phyloP scores from a whole-genome alignment of 345 rosid genomes.

The Linum trigynum region DNA sequence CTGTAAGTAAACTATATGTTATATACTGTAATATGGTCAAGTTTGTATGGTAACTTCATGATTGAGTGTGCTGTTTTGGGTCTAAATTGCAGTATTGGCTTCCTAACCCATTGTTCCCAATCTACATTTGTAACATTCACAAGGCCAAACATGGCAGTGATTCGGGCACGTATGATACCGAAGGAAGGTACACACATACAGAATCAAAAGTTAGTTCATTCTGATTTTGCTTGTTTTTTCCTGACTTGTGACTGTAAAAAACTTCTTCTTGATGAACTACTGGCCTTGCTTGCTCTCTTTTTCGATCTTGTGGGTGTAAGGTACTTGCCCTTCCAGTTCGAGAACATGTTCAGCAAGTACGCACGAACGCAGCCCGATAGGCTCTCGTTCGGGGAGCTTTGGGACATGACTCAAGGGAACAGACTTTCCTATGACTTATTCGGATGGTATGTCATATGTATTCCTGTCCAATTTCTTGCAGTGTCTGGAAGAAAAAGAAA shows the following conservation, averaged over 20 bases:
- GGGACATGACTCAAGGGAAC: constrained; percentile 76
- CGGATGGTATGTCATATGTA: constrained; percentile 38
- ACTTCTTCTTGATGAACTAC: too few species aligned
- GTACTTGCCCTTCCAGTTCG: constrained; percentile 46
- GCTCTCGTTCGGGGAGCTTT: constrained; percentile 48
- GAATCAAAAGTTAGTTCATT: too few species aligned
- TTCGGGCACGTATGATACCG: constrained; percentile 51
- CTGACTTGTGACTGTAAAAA: too few species aligned
- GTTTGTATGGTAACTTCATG: too few species aligned
- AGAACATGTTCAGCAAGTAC: constrained; percentile 69
- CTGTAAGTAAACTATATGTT: constrained; percentile 24
- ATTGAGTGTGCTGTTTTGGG: too few species aligned
- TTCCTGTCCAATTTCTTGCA: too few species aligned
- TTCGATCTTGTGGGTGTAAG: constrained; percentile 15
- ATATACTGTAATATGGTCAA: too few species aligned
- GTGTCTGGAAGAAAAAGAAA: too few species aligned
- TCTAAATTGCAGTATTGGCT: constrained; percentile 50
- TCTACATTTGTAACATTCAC: constrained; percentile 66
- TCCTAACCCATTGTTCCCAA: constrained; percentile 65
- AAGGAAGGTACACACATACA: constrained; percentile 45
- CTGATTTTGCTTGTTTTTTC: too few species aligned
- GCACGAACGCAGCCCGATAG: constrained; percentile 54
- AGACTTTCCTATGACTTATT: constrained; percentile 45
- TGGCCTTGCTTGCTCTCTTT: too few species aligned
- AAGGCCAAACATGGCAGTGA: constrained; percentile 73